Evolutionary conservation across 73 alveolate genomes (phyloP).

Genomic region (Uronychia binucleata): DNA sequence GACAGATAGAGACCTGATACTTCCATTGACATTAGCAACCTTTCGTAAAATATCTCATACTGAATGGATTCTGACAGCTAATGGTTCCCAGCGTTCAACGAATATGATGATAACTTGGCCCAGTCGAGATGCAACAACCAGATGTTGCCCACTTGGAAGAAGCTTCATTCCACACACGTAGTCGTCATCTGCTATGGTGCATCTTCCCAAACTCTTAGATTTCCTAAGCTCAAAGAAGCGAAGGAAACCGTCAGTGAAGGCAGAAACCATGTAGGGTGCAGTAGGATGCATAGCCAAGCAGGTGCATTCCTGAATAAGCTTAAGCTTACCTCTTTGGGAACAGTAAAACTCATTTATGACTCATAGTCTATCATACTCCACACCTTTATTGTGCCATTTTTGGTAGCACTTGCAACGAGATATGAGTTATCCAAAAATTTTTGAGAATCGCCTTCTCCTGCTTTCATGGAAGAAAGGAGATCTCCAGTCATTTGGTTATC

Average conservation of each 20-base stretch:
- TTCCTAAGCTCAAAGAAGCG: conserved; percentile 56
- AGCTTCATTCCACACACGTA: conserved; percentile 26
- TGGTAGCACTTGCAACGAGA: conserved; percentile 33
- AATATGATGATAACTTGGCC: conserved; percentile 56
- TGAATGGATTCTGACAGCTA: conserved; percentile 40
- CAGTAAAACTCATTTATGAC: conserved; percentile 38
- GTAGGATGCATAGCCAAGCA: conserved; percentile 48
- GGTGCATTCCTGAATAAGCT: conserved; percentile 36
- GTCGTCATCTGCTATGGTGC: conserved; percentile 45
- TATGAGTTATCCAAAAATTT: conserved; percentile 44
- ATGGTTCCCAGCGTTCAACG: conserved; percentile 61
- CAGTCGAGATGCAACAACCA: conserved; percentile 41
- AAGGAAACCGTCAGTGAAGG: conserved; percentile 59
- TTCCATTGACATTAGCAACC: conserved; percentile 34
- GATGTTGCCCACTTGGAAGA: conserved; percentile 62
- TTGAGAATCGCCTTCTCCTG: conserved; percentile 23
- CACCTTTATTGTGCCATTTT: conserved; percentile 51
- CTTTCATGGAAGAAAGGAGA: conserved; percentile 1
- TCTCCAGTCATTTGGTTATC: conserved; percentile 18
- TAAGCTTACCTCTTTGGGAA: conserved; percentile 53
- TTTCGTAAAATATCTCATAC: background rate
- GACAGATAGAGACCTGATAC: conserved; percentile 41
- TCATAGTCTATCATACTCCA: conserved; percentile 62
- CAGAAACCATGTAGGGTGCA: conserved; percentile 55
- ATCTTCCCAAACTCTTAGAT: conserved; percentile 61